Evolutionary conservation across 192 early-diverging fungal genomes (phyloP), one percentile per base, ranked within the genome.

Genomic region (Coemansia sp.): DNA sequence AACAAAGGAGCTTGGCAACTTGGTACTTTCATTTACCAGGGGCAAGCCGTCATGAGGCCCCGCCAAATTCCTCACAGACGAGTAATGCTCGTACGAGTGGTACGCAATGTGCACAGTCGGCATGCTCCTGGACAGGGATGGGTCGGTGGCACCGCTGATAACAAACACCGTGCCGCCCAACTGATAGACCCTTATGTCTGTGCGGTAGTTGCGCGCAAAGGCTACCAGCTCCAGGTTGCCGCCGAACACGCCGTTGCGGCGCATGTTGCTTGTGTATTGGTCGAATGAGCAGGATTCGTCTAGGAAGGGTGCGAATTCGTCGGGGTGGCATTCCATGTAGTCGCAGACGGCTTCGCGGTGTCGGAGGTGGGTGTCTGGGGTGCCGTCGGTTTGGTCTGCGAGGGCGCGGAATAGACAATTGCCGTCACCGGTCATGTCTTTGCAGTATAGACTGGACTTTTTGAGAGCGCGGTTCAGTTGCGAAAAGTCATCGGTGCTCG

Each of bases 71-170:
- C 89, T 73, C 26, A 92, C 86, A 1, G 90, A 92, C 41, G 87
- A 90, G 45, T 92, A 91, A 64, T 90, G 90, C 61, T 91, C 88
- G 79, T 88, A 91, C 55, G 83, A 87, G 55, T 91, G 90, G 67
- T 91, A 91, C 66, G 89, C 89, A 31, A 90, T 86, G 68, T 90
- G 88, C 52, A 88, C 82, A 6, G 79, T 61, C 12, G 82, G 86
- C 48, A 80, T 68, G 34, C 68, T 75, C n/a, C 77, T 70, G 21
- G 39, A 18, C 23, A 64, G 42, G 8, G 59, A 58, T 28, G 83
- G 76, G 33, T 82, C 73, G 42, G 68, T 53, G 3, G 70, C 75
- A 8, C 88, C 90, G 57, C 83, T 83, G 55, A 91, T 90, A 23
- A 90, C 85, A 84, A 84, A 91, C 63, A 91, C 79, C 0, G 65